These are phyloP conservation scores for Dryas alaskensis DNA, from an alignment of 306 rosid species.

Conservation along the genomic window DNA sequence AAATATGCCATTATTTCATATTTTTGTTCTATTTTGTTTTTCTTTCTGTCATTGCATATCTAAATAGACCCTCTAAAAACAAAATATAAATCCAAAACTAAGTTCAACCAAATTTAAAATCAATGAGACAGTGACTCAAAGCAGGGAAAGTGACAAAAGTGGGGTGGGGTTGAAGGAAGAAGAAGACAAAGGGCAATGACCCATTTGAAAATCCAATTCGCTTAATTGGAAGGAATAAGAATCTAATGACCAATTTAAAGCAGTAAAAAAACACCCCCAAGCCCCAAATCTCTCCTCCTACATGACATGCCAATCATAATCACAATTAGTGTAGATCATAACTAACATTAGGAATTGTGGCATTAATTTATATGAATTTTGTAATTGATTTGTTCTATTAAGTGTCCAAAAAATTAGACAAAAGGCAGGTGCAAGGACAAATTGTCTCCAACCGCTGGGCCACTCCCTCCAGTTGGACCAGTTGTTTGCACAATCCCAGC, in stretches of 20 bases:
- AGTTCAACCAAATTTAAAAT: not conserved
- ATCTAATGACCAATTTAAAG: not conserved
- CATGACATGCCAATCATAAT: no score
- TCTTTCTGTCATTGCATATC: not conserved
- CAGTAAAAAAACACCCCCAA: not conserved
- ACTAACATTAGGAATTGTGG: no score
- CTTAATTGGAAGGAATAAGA: not conserved
- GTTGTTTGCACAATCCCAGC: conserved; percentile 39
- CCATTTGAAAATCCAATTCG: not conserved
- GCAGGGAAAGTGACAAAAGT: conserved; percentile 4
- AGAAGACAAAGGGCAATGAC: not conserved
- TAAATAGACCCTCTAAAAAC: not conserved
- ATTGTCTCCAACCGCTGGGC: conserved; percentile 30
- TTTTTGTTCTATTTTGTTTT: conserved; percentile 10
- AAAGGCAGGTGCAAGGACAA: conserved; percentile 49
- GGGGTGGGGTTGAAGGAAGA: not conserved
- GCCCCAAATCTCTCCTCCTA: not conserved
- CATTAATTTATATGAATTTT: no score
- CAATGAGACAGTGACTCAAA: not conserved
- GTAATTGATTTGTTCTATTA: not conserved
- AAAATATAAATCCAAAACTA: not conserved
- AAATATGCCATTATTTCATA: no score
- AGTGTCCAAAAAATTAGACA: conserved; percentile 19
- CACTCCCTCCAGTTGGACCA: conserved; percentile 46
- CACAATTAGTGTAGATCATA: no score